Evolutionary conservation across 129 eudicot genomes (phyloP), one percentile per base, ranked within the genome.

Genomic region (Logfia minima): DNA sequence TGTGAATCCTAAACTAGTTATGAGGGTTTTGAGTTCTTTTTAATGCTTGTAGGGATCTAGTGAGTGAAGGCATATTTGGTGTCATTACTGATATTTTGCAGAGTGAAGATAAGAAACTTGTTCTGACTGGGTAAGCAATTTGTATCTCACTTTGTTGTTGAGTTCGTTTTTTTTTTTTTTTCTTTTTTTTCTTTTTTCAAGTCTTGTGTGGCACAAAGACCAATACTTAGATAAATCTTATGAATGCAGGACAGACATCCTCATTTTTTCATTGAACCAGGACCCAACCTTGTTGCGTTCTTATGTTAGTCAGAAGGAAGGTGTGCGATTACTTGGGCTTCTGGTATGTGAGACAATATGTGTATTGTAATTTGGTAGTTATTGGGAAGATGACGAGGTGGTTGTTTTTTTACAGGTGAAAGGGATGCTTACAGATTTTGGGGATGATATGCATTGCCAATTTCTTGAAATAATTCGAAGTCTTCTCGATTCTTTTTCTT

Each of bases 171-270:
- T 4, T 18, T 51, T 1, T 14, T 51, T 53, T 55, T 4, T 18
- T 51, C 0, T 14, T 51, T 53, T 53, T 4, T 75, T 6, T 64
- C 43, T 45, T 61, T 4, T 19, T 8, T 48, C 24, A 37, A 58
- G 26, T 17, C 24, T 64, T 48, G 43, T 13, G 71, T 70, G 76
- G 69, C 64, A 41, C 21, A 72, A 19, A 48, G 26, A 23, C 56
- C 74, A 78, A 58, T 71, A 52, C 66, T 76, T 52, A 65, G 48
- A 60, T 66, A 62, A 64, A 68, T 79, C 53, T 83, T 66, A 84
- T 88, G 92, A 81, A 70, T 91, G 92, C 97, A 94, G 98, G 92
- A 88, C 98, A 91, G 98, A 94, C 94, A 94, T 94, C 82, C 93
- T 94, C 80, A 81, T 91, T 74, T 87, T 88, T 77, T 86, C 89